Base-by-base conservation (phyloP, 371 early-diverging fungal species). In the Mortierella sp. region DNA sequence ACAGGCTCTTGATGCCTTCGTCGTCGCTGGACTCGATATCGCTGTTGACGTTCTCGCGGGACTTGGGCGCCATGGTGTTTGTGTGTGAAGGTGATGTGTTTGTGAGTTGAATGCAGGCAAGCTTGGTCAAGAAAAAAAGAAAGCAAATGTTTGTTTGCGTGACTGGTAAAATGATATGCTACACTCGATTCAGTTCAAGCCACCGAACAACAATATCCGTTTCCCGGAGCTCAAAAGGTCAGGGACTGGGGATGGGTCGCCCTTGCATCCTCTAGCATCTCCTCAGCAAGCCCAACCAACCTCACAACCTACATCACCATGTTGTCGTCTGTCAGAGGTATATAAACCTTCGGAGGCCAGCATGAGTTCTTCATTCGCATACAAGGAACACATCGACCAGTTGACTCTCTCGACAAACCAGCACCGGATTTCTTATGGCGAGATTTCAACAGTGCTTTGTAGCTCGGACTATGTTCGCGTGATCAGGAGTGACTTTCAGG, bases 1-100 rank as follows among this genome's bases (percentile, higher is more conserved):
- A 85, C 86, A 85, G 24, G 77, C 77, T 85, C 80, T 85, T 79
- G 76, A 82, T 76, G 60, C 55, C 75, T 29, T 74, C 81, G 60
- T 85, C 86, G 55, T 75, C 86, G 70, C 82, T 79, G 10, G 77
- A 79, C 73, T 85, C 86, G 63, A 65, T 54, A 51, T 85, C 86
- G 71, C 81, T 84, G 72, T 51, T 38, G 72, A 85, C 51, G 70
- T 56, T 35, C 63, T 74, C 77, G 35, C 75, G 78, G 60, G 86
- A 85, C 72, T 85, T 85, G 48, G 80, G 80, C 41, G 81, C 78
- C 79, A 79, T 82, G 35, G 76, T 76, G 41, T 24, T 75, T 48
- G 48, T 18, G 51, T 51, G 21, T n/a, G 14, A 24, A 27, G 46
- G 18, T 29, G 46, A 44, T 43, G 51, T 35, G 21, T 18, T 16